Percentiles rank a stretch among this genome's conserved stretches.
phyloP scores from a whole-genome alignment of 139 green algal species.

The Chlamydomonas sp. region DNA sequence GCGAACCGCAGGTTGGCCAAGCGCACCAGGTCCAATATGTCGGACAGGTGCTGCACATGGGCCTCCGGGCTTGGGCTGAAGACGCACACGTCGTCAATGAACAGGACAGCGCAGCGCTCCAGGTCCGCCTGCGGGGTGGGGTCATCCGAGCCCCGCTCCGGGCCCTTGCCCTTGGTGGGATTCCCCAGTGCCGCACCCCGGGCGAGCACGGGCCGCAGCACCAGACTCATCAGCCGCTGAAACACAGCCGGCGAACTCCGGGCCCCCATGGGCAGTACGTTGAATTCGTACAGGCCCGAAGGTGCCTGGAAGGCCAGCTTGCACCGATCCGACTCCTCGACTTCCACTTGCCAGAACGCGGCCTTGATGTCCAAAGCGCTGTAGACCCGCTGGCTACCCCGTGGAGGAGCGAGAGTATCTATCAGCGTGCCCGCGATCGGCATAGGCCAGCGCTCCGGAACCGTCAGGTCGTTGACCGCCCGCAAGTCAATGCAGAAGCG shows the following conservation, averaged over 20 bases:
- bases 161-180: too few relatives aligned
- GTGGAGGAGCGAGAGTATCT: neutral
- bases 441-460: neutral
- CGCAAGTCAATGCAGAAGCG: neutral
- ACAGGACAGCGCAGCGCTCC: neutral
- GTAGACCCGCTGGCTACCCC: neutral
- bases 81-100: constrained; percentile 41
- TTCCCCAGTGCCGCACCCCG: neutral
- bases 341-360: neutral
- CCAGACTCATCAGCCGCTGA: neutral
- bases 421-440: neutral
- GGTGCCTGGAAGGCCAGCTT: constrained; percentile 10
- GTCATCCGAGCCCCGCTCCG: too few relatives aligned
- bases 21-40: constrained; percentile 17
- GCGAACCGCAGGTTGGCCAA: constrained; percentile 26
- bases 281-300: neutral
- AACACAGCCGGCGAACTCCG: neutral
- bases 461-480: neutral
- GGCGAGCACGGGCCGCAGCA: neutral
- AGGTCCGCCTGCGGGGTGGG: neutral
- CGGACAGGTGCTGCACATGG: constrained; percentile 11
- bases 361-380: neutral
- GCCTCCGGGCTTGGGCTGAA: constrained; percentile 12
- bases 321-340: neutral
- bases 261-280: neutral